Evolutionary conservation across 768 basidiomycete genomes (phyloP).

Genomic region (Chiua virens): DNA sequence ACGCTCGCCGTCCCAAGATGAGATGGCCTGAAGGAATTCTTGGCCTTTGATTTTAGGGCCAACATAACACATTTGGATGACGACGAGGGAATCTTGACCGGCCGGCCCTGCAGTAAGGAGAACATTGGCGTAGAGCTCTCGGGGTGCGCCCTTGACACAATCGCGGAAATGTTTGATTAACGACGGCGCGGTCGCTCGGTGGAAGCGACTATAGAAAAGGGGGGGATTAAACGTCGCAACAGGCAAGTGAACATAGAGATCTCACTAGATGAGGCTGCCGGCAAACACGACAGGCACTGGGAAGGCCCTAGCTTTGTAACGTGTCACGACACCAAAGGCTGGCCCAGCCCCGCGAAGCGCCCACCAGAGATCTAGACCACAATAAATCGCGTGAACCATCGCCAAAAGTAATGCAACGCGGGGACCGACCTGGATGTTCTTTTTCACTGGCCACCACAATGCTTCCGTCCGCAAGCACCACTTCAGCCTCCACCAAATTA

Average conservation of each 20-base stretch:
- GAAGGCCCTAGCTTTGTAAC: slow-evolving; percentile 88
- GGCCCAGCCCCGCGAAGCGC: slow-evolving; percentile 83
- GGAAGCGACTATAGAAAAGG: slow-evolving; percentile 65
- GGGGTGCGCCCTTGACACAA: slow-evolving; percentile 85
- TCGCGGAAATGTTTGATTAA: slow-evolving; percentile 92
- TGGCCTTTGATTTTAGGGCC: slow-evolving; percentile 73
- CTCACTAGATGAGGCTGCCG: slow-evolving; percentile 90
- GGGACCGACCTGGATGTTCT: slow-evolving; percentile 60
- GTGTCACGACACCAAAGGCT: slow-evolving; percentile 78
- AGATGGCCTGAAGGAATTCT: slow-evolving; percentile 80
- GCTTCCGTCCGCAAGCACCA: slow-evolving; percentile 88
- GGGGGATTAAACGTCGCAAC: neutral
- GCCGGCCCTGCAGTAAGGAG: slow-evolving; percentile 88
- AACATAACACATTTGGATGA: slow-evolving; percentile 89
- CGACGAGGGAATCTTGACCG: slow-evolving; percentile 79
- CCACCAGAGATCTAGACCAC: slow-evolving; percentile 76
- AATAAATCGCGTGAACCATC: neutral
- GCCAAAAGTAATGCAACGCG: neutral
- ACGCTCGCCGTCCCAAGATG: slow-evolving; percentile 85
- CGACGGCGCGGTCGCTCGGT: slow-evolving; percentile 81
- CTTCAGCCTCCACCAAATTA: slow-evolving; percentile 87
- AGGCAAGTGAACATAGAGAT: slow-evolving; percentile 10
- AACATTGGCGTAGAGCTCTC: slow-evolving; percentile 87
- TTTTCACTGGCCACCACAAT: slow-evolving; percentile 76
- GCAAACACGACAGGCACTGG: slow-evolving; percentile 91